Percentiles rank a stretch among this genome's conserved stretches.
These are phyloP conservation scores for Trichoderma breve DNA, from an alignment of 2,329 filamentous ascomycete genomes.

Conservation along the genomic window DNA sequence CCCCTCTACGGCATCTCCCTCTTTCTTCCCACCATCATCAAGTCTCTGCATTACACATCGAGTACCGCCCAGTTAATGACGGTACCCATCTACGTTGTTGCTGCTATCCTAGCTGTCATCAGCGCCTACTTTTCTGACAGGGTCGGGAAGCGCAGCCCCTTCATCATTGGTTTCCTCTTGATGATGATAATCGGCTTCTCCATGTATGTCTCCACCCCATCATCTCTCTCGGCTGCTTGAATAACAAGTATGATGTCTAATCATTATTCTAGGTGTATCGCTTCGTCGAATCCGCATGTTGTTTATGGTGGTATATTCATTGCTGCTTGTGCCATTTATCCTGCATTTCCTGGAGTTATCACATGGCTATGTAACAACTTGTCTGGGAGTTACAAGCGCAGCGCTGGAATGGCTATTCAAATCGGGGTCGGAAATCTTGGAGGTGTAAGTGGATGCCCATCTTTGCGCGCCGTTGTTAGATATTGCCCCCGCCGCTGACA, in stretches of 20 bases:
- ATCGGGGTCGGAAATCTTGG: constrained; percentile 61
- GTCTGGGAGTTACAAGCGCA: constrained; percentile 63
- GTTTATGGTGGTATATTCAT: constrained; percentile 76
- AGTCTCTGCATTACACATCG: constrained; percentile 55
- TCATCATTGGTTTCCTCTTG: constrained; percentile 53
- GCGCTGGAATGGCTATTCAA: constrained; percentile 62
- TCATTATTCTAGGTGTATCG: constrained; percentile 52
- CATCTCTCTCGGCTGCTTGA: background rate
- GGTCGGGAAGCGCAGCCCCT: constrained; percentile 52
- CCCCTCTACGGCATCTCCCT: constrained; percentile 56
- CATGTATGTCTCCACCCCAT: constrained; percentile 36
- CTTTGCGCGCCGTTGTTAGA: background rate
- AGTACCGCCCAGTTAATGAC: constrained; percentile 65
- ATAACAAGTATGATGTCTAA: background rate
- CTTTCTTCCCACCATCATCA: constrained; percentile 64
- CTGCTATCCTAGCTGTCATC: constrained; percentile 57
- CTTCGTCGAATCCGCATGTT: constrained; percentile 54
- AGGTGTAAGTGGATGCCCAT: constrained; percentile 38
- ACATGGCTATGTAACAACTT: constrained; percentile 79
- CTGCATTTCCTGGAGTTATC: constrained; percentile 74
- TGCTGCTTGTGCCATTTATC: constrained; percentile 75
- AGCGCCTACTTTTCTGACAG: constrained; percentile 56
- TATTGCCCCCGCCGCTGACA: background rate
- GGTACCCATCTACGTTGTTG: constrained; percentile 58
- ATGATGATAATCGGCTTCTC: constrained; percentile 57